Percentiles rank a stretch among this genome's conserved stretches.
phyloP scores from a whole-genome alignment of 1,284 basidiomycete species.

The Ganoderma boninense region DNA sequence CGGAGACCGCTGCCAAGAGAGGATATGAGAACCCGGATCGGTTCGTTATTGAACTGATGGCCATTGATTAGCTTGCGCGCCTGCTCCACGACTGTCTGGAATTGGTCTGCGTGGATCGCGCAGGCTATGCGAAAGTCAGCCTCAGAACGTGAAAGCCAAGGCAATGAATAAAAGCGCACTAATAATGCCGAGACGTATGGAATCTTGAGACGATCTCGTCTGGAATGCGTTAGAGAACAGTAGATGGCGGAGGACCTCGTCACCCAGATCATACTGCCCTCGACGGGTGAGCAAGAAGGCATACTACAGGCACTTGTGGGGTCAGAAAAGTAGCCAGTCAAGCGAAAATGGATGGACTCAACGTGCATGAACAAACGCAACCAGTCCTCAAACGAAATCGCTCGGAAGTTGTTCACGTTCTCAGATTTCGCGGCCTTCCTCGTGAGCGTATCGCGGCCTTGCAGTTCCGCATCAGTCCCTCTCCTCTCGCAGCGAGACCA shows the following conservation, averaged over 20 bases:
- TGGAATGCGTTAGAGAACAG: constrained; percentile 82
- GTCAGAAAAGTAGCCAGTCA: background rate
- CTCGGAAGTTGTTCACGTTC: constrained; percentile 76
- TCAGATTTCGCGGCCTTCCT: constrained; percentile 44
- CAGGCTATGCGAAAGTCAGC: constrained; percentile 60
- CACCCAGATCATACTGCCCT: constrained; percentile 71
- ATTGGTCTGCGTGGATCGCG: constrained; percentile 65
- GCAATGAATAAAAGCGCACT: constrained; percentile 54
- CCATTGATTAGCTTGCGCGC: constrained; percentile 74
- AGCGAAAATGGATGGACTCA: constrained; percentile 12
- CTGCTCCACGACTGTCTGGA: constrained; percentile 71
- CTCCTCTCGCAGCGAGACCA: background rate
- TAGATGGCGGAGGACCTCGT: constrained; percentile 85
- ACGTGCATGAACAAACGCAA: constrained; percentile 87
- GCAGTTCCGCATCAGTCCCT: background rate
- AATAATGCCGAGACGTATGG: constrained; percentile 75
- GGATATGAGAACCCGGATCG: constrained; percentile 77
- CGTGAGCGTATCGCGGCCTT: constrained; percentile 42
- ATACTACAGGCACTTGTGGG: constrained; percentile 62
- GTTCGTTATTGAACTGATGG: constrained; percentile 85
- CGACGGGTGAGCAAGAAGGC: constrained; percentile 80
- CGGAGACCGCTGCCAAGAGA: constrained; percentile 73
- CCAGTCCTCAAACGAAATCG: constrained; percentile 90
- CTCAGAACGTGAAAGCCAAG: background rate
- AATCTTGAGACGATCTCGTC: constrained; percentile 68